Percentiles rank a stretch among this genome's conserved stretches.
Conservation (phyloP, 2,329 filamentous ascomycete genomes). For the Macrophomina tecta region DNA sequence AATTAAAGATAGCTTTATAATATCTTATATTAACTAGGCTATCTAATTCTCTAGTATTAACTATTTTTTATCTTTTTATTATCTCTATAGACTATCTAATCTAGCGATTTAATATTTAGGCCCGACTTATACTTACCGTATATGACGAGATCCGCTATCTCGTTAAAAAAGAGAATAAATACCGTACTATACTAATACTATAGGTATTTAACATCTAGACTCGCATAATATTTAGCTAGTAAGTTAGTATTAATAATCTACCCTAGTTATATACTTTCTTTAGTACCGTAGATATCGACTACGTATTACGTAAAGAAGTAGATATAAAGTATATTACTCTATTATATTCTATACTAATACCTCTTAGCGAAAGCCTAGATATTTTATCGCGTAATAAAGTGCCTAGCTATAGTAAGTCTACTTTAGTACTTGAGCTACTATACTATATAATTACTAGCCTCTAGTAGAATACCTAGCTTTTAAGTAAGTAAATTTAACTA, state of each 20-base stretch:
- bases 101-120: conserved; percentile 81
- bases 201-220: conserved; percentile 98
- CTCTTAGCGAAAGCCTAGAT: conserved; percentile 85
- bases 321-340: conserved; percentile 97
- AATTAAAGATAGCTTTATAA: conserved; percentile 89
- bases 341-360: conserved; percentile 77
- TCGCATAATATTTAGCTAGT: conserved; percentile 93
- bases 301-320: conserved; percentile 93
- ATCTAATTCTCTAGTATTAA: conserved; percentile 98
- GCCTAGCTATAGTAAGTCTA: too few species aligned
- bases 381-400: too few species aligned
- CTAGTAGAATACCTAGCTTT: too few species aligned
- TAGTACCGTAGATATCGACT: conserved; percentile 92
- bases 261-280: conserved; percentile 96
- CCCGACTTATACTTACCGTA: conserved; percentile 88
- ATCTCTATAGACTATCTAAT: conserved; percentile 93
- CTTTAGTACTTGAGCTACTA: too few species aligned
- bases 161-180: conserved; percentile 83
- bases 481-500: too few species aligned
- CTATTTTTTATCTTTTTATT: conserved; percentile 92
- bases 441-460: too few species aligned
- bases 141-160: conserved; percentile 98
- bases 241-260: conserved; percentile 93
- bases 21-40: conserved; percentile 97
- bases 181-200: conserved; percentile 87